Percentiles rank a stretch among this genome's conserved stretches.
Evolutionary conservation across 2,329 filamentous ascomycete species (phyloP).

Genomic region (Trichophyton verrucosum): DNA sequence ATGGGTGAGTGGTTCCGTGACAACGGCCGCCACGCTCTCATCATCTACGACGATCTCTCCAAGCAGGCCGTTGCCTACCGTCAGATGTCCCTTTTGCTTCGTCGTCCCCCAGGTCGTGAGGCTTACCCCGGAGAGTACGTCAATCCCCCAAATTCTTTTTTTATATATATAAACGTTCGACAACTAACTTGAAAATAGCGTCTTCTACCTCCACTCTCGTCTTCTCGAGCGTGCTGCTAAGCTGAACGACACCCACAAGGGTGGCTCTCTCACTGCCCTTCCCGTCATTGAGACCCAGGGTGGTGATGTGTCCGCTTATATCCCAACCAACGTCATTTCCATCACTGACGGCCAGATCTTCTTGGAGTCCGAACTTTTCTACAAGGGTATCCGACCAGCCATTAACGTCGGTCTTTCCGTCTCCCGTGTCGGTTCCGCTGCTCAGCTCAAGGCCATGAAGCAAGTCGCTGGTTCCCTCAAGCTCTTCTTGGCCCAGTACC

Average conservation of each 20-base stretch:
- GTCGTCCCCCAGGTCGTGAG: constrained; percentile 97
- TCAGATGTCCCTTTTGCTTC: constrained; percentile 96
- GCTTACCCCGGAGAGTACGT: constrained; percentile 85
- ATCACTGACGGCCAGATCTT: constrained; percentile 99
- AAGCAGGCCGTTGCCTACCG: constrained; percentile 98
- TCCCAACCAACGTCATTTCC: constrained; percentile 99
- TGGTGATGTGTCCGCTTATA: constrained; percentile 99
- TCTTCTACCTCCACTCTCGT: constrained; percentile 99
- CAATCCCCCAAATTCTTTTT: background rate
- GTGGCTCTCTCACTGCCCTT: constrained; percentile 92
- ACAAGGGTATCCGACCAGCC: constrained; percentile 99
- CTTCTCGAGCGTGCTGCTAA: constrained; percentile 98
- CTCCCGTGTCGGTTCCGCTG: constrained; percentile 98
- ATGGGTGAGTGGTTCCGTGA: constrained; percentile 68
- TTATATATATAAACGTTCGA: background rate
- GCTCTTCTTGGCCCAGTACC: constrained; percentile 99
- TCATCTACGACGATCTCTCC: constrained; percentile 89
- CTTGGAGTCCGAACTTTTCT: constrained; percentile 98
- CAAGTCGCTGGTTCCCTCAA: constrained; percentile 99
- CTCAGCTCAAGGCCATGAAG: constrained; percentile 99
- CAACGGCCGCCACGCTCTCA: constrained; percentile 72
- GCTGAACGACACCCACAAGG: constrained; percentile 91
- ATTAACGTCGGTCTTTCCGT: constrained; percentile 99
- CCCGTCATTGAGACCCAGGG: constrained; percentile 99
- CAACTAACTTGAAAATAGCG: constrained; percentile 32